Evolutionary conservation across 495 filamentous ascomycete genomes (phyloP).

Genomic region (Xylaria acuta): DNA sequence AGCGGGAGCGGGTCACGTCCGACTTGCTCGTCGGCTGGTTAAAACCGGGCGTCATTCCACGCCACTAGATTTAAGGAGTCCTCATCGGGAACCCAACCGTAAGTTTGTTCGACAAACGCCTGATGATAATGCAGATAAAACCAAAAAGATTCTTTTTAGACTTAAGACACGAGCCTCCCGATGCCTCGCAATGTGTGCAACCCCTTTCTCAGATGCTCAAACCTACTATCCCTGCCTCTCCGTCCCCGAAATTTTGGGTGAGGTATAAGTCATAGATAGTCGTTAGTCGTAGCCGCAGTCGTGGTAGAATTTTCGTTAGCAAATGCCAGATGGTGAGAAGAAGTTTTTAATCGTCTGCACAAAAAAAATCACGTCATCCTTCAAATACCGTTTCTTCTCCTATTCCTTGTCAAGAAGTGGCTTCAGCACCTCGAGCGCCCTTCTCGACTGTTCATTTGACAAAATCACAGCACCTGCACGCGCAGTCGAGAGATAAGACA

Average conservation of each 20-base stretch:
- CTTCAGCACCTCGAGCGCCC: slow-evolving; percentile 73
- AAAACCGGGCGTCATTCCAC: background rate
- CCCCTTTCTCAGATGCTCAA: background rate
- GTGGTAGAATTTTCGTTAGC: slow-evolving; percentile 7
- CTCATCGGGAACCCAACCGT: background rate
- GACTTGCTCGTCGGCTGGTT: background rate
- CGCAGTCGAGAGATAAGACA: slow-evolving; percentile 89
- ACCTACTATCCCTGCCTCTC: background rate
- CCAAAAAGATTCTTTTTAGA: slow-evolving; percentile 5
- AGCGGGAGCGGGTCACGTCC: background rate
- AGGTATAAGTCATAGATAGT: slow-evolving; percentile 4
- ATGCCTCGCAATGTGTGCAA: background rate
- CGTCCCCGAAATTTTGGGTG: slow-evolving; percentile 3
- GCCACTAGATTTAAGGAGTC: background rate
- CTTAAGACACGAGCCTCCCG: background rate
- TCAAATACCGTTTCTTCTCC: background rate
- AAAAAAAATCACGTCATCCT: background rate
- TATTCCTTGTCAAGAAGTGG: slow-evolving; percentile 47
- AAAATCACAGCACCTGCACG: slow-evolving; percentile 91
- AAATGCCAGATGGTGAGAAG: background rate
- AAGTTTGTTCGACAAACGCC: slow-evolving; percentile 9
- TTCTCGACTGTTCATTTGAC: slow-evolving; percentile 69
- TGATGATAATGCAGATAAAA: slow-evolving; percentile 8
- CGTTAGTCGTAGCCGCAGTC: slow-evolving; percentile 17
- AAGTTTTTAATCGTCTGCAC: background rate